Base-by-base conservation (phyloP, 805 yeast genomes). In the Monosporozyma siamensis region DNA sequence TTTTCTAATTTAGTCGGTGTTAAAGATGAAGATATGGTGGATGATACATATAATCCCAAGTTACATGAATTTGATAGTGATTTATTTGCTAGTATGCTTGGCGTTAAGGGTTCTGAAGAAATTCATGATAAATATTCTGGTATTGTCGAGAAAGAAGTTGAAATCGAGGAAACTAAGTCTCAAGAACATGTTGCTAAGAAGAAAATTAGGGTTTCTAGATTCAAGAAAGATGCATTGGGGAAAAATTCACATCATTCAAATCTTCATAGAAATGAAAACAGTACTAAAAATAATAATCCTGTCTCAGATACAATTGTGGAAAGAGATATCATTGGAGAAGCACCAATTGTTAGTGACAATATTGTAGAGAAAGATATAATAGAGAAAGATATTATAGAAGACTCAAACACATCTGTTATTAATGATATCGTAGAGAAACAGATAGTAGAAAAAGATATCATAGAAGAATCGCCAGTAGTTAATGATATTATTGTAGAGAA, bases 101-200 rank as follows among this genome's bases (percentile, higher is more conserved):
- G 66, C 34, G 62, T 50, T 5, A 57, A 59, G 42, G 54, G 50
- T 9, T 48, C 63, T 2, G 59, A 59, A 38, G 63, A 56, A 15
- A 38, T 55, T 11, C 63, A 62, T 42, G 56, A 54, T 6, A 59
- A 48, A 31, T 57, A 55, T 42, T 48, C 51, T 23, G 37, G 46
- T 4, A 44, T 38, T 1, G 47, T 43, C 6, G 49, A 24, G 17
- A 12, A 39, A 29, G 20, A 46, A 41, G 29, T 38, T 30, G 7
- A 46, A 46, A 9, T 31, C 41, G 31, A 53, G 47, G 26, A 47
- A 11, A 39, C 41, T 7, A 42, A 41, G n/a, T 38, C 43, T n/a
- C 38, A 40, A 6, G 36, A 41, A 25, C 34, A 40, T 12, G 39
- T 31, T 17, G 29, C 20, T 5, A 38, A 32, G 14, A 46, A 43